phyloP scores from a whole-genome alignment of 2,329 filamentous ascomycete genomes.

The Pyrenochaeta sp. region DNA sequence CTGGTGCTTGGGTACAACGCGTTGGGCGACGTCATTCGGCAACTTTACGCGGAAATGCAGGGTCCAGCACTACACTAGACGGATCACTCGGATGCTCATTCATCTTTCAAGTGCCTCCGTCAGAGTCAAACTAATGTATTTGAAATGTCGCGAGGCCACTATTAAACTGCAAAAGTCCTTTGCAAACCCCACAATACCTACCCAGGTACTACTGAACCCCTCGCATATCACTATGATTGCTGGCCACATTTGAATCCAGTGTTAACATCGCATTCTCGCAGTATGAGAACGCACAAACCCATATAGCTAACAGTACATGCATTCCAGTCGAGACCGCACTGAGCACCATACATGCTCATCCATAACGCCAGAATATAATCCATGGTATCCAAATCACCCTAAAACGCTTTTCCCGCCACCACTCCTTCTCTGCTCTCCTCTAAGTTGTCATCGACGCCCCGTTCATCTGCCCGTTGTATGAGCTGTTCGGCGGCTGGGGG shows the following conservation, averaged over 20 bases:
- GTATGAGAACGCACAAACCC: no score
- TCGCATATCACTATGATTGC: neutral
- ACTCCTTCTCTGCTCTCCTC: no score
- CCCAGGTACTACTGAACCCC: no score
- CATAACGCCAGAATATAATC: conserved; percentile 25
- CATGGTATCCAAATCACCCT: conserved; percentile 19
- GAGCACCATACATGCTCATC: neutral
- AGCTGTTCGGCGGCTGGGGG: conserved; percentile 44
- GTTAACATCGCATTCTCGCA: no score
- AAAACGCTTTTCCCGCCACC: no score
- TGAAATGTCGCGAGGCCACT: neutral
- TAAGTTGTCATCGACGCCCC: conserved; percentile 36
- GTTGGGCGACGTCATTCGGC: conserved; percentile 27
- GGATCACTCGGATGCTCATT: conserved; percentile 16
- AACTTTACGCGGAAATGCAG: conserved; percentile 21
- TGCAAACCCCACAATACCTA: no score
- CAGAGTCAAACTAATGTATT: neutral
- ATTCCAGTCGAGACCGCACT: neutral
- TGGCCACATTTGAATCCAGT: no score
- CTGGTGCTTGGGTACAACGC: no score
- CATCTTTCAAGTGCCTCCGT: neutral
- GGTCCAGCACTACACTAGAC: conserved; percentile 17
- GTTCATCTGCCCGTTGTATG: conserved; percentile 32
- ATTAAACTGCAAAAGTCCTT: conserved; percentile 5
- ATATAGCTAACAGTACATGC: no score